Evolutionary conservation across 192 early-diverging fungal genomes (phyloP).

Genomic region (Linnemannia hyalina): DNA sequence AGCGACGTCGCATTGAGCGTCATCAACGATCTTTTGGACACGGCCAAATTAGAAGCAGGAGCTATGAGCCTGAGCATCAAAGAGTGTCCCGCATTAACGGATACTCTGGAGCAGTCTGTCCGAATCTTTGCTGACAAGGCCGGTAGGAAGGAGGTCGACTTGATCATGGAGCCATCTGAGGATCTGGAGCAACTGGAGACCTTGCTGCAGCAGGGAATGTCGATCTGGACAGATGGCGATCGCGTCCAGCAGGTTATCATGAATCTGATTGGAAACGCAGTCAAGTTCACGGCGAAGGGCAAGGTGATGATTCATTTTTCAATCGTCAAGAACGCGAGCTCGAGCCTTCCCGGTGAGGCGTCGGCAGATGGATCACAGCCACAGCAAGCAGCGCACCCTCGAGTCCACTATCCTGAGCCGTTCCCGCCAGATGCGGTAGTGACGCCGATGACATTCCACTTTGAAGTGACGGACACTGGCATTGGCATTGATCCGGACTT

Average conservation of each 20-base stretch:
- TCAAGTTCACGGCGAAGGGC: slow-evolving; percentile 66
- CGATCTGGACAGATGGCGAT: slow-evolving; percentile 33
- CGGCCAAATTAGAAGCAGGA: slow-evolving; percentile 58
- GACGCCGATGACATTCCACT: slow-evolving; percentile 57
- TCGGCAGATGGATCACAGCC: not conserved
- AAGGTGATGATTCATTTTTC: slow-evolving; percentile 34
- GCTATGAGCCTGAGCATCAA: slow-evolving; percentile 58
- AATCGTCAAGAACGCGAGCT: not conserved
- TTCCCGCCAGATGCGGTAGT: slow-evolving; percentile 34
- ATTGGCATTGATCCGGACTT: slow-evolving; percentile 81
- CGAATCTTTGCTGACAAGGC: slow-evolving; percentile 57
- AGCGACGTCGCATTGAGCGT: slow-evolving; percentile 56
- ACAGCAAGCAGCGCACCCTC: slow-evolving; percentile 6
- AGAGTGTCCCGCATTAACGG: slow-evolving; percentile 56
- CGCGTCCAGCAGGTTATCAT: slow-evolving; percentile 59
- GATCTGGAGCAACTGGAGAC: slow-evolving; percentile 58
- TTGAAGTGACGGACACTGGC: slow-evolving; percentile 79
- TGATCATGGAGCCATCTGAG: slow-evolving; percentile 64
- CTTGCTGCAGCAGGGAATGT: slow-evolving; percentile 32
- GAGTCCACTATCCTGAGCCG: not conserved
- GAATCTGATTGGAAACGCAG: slow-evolving; percentile 68
- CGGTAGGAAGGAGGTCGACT: slow-evolving; percentile 53
- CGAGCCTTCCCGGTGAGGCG: not conserved
- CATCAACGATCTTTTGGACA: slow-evolving; percentile 57
- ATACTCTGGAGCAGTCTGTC: slow-evolving; percentile 57